A percentile compares a stretch with the other conserved stretches of the same genome.
Conservation (phyloP, 495 filamentous ascomycete genomes). For the Trichoderma virens region DNA sequence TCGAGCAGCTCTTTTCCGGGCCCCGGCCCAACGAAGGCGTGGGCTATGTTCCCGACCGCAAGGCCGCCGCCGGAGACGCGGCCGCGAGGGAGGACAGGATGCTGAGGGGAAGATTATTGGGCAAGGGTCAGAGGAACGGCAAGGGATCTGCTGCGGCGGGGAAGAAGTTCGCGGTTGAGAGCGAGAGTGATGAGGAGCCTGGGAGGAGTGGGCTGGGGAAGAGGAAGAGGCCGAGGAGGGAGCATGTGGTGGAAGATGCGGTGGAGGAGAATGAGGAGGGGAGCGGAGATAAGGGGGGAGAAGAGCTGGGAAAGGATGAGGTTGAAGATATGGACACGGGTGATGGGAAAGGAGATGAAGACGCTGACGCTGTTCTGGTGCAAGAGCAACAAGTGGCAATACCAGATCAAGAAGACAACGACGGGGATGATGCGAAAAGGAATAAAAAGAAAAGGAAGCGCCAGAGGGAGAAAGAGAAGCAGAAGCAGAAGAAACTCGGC, state of each 20-base stretch:
- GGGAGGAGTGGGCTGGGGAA: constrained; percentile 49
- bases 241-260: constrained; percentile 9
- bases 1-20: constrained; percentile 3
- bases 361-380: neutral
- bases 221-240: constrained; percentile 8
- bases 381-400: constrained; percentile 8
- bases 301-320: neutral
- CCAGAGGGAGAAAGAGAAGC: constrained; percentile 27
- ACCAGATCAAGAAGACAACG: too few species aligned
- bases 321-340: neutral
- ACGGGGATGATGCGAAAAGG: constrained; percentile 28
- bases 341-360: constrained; percentile 8
- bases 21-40: constrained; percentile 1
- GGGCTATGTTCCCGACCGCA: neutral
- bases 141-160: constrained; percentile 6
- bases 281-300: neutral
- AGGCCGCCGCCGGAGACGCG: neutral
- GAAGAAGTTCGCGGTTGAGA: constrained; percentile 27
- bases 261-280: constrained; percentile 9
- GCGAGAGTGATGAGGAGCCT: constrained; percentile 49
- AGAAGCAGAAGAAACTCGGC: constrained; percentile 9
- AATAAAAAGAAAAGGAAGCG: constrained; percentile 49
- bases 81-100: neutral
- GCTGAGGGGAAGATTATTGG: constrained; percentile 26
- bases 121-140: constrained; percentile 12